Percentiles rank a stretch among this genome's conserved stretches.
Conservation (phyloP, 1,139 yeast genomes). For the Yamadazyma dushanensis region DNA sequence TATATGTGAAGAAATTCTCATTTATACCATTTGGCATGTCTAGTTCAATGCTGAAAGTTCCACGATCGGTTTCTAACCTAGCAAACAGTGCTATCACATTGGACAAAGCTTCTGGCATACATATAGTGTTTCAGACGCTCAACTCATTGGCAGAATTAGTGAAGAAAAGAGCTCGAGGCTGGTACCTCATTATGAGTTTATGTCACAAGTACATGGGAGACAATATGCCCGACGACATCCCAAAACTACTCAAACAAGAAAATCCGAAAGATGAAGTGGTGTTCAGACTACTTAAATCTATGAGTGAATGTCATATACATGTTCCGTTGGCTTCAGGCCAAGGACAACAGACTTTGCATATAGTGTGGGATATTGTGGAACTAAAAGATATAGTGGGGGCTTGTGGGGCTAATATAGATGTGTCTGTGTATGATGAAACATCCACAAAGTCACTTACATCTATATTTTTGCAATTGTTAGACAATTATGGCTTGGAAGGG, state of each 20-base stretch:
- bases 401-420: slow-evolving; percentile 5
- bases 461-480: slow-evolving; percentile 23
- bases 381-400: not conserved
- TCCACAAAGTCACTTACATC: not conserved
- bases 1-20: too few relatives aligned
- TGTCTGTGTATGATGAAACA: slow-evolving; percentile 6
- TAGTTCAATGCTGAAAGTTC: too few relatives aligned
- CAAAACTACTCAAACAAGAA: not conserved
- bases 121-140: slow-evolving; percentile 12
- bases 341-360: not conserved
- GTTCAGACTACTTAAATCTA: slow-evolving; percentile 3
- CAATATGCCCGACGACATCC: not conserved
- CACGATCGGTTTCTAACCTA: slow-evolving; percentile 10
- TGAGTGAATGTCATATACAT: not conserved
- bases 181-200: not conserved
- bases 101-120: not conserved
- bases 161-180: slow-evolving; percentile 11
- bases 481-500: slow-evolving; percentile 26
- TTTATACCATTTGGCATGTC: too few relatives aligned
- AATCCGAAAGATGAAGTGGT: not conserved
- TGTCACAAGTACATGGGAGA: not conserved
- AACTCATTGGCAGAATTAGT: slow-evolving; percentile 26
- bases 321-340: not conserved
- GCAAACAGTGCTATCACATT: slow-evolving; percentile 5
- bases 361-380: not conserved